Evolutionary conservation across 139 green algal genomes (phyloP).

Genomic region (Volvox africanus): DNA sequence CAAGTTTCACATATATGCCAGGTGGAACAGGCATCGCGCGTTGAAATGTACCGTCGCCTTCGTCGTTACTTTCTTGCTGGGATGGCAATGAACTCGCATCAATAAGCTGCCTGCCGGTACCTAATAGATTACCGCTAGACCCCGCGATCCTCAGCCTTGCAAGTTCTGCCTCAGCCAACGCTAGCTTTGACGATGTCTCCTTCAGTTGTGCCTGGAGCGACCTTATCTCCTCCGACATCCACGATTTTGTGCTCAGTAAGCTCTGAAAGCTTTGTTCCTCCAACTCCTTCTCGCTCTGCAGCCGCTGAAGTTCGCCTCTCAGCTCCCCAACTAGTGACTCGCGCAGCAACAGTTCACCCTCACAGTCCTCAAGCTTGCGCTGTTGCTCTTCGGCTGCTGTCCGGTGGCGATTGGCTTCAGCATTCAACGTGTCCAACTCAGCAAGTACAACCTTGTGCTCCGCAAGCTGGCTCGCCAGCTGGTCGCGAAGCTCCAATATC

Average conservation of each 20-base stretch:
- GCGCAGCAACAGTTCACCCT: neutral
- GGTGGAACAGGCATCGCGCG: neutral
- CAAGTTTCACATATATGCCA: neutral
- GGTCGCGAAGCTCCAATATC: neutral
- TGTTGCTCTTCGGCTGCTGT: neutral
- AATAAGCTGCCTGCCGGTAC: neutral
- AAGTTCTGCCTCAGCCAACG: neutral
- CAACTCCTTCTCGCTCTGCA: slow-evolving; percentile 36
- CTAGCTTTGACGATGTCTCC: neutral
- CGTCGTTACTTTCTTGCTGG: neutral
- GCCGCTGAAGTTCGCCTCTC: neutral
- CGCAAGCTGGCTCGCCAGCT: neutral
- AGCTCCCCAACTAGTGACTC: neutral
- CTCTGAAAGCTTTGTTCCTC: slow-evolving; percentile 41
- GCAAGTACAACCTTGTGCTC: neutral
- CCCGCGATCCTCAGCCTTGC: neutral
- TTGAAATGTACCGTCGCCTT: neutral
- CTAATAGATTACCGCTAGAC: neutral
- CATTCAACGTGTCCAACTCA: neutral
- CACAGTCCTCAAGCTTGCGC: neutral
- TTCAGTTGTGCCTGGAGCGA: slow-evolving; percentile 11
- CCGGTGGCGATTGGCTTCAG: neutral
- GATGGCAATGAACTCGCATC: neutral
- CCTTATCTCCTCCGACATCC: slow-evolving; percentile 46
- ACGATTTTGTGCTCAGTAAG: slow-evolving; percentile 5